Percentiles rank a stretch among this genome's conserved stretches.
These are phyloP conservation scores for Cyclotella kingstonii DNA, from an alignment of 108 stramenopile species.

Conservation along the genomic window DNA sequence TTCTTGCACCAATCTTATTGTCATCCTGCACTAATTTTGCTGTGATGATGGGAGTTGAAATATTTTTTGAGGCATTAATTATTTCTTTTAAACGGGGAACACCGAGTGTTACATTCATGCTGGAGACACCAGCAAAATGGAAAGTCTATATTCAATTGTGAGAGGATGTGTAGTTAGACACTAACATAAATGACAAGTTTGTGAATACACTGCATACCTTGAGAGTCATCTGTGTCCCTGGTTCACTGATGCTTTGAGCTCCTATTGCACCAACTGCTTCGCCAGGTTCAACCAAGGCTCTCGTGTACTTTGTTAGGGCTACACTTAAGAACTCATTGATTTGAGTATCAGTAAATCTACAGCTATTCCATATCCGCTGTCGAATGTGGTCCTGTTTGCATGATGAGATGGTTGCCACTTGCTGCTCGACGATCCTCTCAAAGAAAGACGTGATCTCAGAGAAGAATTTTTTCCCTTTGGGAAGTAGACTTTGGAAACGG, in stretches of 20 bases:
- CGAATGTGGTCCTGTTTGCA: slow-evolving; percentile 24
- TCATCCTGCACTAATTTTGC: slow-evolving; percentile 85
- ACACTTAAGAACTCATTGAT: slow-evolving; percentile 60
- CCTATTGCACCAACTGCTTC: slow-evolving; percentile 98
- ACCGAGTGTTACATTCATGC: slow-evolving; percentile 99
- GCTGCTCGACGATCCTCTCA: slow-evolving; percentile 51
- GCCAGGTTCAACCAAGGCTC: slow-evolving; percentile 83
- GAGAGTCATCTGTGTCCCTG: slow-evolving; percentile 98
- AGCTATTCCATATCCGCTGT: slow-evolving; percentile 60
- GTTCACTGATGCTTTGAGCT: slow-evolving; percentile 96
- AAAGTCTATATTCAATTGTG: slow-evolving; percentile 91
- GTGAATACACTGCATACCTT: slow-evolving; percentile 44
- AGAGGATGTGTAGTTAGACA: no score
- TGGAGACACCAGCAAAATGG: slow-evolving; percentile 99
- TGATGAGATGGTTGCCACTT: slow-evolving; percentile 36
- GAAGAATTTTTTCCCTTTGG: slow-evolving; percentile 65
- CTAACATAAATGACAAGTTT: no score
- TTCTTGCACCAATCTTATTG: slow-evolving; percentile 88
- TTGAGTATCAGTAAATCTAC: slow-evolving; percentile 80
- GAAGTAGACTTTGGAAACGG: slow-evolving; percentile 65
- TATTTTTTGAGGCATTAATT: slow-evolving; percentile 96
- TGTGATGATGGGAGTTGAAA: slow-evolving; percentile 99
- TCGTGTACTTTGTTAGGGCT: slow-evolving; percentile 82
- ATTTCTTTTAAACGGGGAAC: slow-evolving; percentile 99
- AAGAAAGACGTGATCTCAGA: slow-evolving; percentile 73